A percentile compares a stretch with the other conserved stretches of the same genome.
phyloP scores from a whole-genome alignment of 352 stramenopile species.

The Phytophthora megakarya region DNA sequence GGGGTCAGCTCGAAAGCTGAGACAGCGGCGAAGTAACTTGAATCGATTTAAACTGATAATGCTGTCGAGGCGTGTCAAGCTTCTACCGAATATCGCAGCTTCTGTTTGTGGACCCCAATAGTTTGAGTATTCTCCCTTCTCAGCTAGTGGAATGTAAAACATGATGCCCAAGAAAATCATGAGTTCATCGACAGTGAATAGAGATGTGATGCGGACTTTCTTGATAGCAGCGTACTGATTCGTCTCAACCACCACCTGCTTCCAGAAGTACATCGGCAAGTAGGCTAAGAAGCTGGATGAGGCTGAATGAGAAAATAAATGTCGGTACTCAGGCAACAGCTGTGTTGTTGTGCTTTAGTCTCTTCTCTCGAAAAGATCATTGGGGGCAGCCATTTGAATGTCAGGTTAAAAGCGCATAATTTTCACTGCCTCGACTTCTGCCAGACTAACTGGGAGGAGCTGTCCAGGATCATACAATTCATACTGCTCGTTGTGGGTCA shows the following conservation, averaged over 20 bases:
- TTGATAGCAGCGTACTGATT: constrained; percentile 15
- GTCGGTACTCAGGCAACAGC: neutral
- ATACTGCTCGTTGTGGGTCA: neutral
- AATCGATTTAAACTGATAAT: constrained; percentile 11
- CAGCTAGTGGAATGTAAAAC: constrained; percentile 15
- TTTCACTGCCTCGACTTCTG: constrained; percentile 5
- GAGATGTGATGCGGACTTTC: neutral
- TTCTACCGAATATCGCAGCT: constrained; percentile 12
- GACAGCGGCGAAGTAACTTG: constrained; percentile 6
- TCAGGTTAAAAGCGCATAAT: constrained; percentile 8
- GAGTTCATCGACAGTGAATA: constrained; percentile 8
- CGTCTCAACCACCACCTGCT: constrained; percentile 7
- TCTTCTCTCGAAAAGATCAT: neutral
- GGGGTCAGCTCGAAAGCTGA: constrained; percentile 1
- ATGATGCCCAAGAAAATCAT: constrained; percentile 22
- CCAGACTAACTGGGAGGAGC: constrained; percentile 7
- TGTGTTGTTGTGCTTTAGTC: neutral
- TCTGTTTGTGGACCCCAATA: constrained; percentile 2
- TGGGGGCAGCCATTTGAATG: neutral
- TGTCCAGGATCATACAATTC: constrained; percentile 7
- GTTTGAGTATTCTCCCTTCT: constrained; percentile 12
- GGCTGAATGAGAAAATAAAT: constrained; percentile 9
- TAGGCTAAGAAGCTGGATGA: neutral
- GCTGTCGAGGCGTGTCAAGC: constrained; percentile 1
- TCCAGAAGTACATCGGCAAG: constrained; percentile 11